A percentile compares a stretch with the other conserved stretches of the same genome.
Conservation (phyloP, 2,329 filamentous ascomycete genomes). For the Penicillium sp. region DNA sequence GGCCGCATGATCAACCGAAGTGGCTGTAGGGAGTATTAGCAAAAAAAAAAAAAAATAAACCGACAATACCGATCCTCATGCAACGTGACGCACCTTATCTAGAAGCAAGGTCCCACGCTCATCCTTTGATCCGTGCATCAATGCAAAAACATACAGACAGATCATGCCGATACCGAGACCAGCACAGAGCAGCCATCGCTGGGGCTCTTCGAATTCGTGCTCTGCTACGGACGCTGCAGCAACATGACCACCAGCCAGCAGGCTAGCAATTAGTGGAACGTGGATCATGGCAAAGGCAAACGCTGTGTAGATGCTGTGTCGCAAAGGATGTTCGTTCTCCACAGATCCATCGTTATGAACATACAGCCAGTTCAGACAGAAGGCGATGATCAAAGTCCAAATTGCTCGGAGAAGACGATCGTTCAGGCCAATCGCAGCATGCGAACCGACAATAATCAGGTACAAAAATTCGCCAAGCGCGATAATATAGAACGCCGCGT, state of each 20-base stretch:
- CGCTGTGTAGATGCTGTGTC: conserved; percentile 50
- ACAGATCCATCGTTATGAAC: conserved; percentile 54
- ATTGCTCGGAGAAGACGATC: conserved; percentile 50
- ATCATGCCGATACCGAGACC: conserved; percentile 52
- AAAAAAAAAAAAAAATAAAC: conserved; percentile 17
- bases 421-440: conserved; percentile 52
- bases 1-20: conserved; percentile 33
- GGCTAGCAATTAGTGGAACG: conserved; percentile 50
- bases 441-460: conserved; percentile 53
- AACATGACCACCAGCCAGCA: conserved; percentile 55
- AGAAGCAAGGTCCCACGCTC: conserved; percentile 38
- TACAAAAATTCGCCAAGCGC: conserved; percentile 58
- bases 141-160: conserved; percentile 43
- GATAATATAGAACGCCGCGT: conserved; percentile 57
- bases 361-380: conserved; percentile 57
- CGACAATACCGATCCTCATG: neutral
- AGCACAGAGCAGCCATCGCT: conserved; percentile 55
- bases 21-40: conserved; percentile 14
- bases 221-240: conserved; percentile 47
- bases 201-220: conserved; percentile 47
- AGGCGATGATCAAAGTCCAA: conserved; percentile 56
- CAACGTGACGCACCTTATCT: conserved; percentile 29
- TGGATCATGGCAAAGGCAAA: conserved; percentile 54
- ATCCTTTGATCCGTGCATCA: conserved; percentile 49
- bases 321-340: conserved; percentile 50